These are phyloP conservation scores for Adiantum capillusveneris DNA, from an alignment of 75 land plant genomes.

Conservation along the genomic window DNA sequence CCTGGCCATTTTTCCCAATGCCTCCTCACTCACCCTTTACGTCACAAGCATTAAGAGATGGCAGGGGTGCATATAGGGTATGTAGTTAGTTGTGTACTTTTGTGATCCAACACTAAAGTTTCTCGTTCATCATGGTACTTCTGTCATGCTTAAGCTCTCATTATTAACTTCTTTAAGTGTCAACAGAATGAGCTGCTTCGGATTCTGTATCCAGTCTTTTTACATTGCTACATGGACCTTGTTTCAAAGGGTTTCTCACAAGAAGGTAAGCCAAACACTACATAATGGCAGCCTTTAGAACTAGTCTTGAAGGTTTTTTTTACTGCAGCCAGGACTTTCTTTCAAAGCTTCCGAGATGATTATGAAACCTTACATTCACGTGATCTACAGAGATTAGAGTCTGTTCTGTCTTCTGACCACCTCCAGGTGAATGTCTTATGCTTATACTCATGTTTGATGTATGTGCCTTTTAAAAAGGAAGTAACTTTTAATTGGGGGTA, in stretches of 20 bases:
- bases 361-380: constrained; percentile 74
- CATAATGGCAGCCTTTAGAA: not conserved
- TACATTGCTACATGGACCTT: constrained; percentile 93
- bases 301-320: not conserved
- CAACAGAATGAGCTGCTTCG: constrained; percentile 90
- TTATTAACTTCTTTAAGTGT: too few species aligned
- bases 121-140: too few species aligned
- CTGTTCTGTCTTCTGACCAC: constrained; percentile 80
- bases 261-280: constrained; percentile 49
- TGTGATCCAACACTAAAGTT: too few species aligned
- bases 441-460: too few species aligned
- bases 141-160: too few species aligned
- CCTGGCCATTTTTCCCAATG: too few species aligned
- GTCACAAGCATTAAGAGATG: too few species aligned
- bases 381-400: constrained; percentile 94
- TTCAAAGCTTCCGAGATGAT: constrained; percentile 85
- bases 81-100: too few species aligned
- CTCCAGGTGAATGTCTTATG: constrained; percentile 65
- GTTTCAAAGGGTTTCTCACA: constrained; percentile 74
- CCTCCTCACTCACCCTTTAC: too few species aligned
- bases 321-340: constrained; percentile 69
- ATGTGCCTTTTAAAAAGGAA: too few species aligned
- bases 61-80: too few species aligned
- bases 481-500: too few species aligned
- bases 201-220: constrained; percentile 89